Percentiles rank a stretch among this genome's conserved stretches.
These are phyloP conservation scores for Dalbergia cochinchinensis DNA, from an alignment of 306 rosid genomes.

Conservation along the genomic window DNA sequence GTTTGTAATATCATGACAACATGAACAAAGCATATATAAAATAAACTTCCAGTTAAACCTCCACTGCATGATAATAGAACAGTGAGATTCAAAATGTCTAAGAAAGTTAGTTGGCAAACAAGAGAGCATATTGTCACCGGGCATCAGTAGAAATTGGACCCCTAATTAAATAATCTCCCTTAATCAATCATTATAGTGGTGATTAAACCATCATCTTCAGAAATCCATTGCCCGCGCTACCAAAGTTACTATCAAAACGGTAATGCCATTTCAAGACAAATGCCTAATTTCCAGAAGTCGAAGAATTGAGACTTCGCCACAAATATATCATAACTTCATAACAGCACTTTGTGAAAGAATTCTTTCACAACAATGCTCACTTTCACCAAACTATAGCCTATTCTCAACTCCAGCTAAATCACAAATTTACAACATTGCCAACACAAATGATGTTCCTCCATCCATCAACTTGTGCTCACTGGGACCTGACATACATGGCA, in stretches of 20 bases:
- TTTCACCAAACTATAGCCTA: not conserved
- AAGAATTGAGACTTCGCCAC: constrained; percentile 4
- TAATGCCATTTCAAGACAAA: not conserved
- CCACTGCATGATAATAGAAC: constrained; percentile 10
- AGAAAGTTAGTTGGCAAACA: not conserved
- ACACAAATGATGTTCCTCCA: not conserved
- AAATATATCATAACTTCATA: constrained; percentile 15
- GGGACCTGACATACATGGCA: not conserved
- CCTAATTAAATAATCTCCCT: not conserved
- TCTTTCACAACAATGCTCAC: not conserved
- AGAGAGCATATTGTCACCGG: constrained; percentile 15
- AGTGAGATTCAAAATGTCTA: constrained; percentile 38
- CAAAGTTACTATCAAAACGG: not conserved
- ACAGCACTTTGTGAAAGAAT: constrained; percentile 1
- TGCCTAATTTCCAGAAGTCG: not conserved
- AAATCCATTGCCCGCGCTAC: constrained; percentile 23
- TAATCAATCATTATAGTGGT: not conserved
- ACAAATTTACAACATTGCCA: constrained; percentile 9
- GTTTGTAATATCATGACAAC: not conserved
- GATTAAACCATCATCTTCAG: constrained; percentile 24
- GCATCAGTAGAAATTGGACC: constrained; percentile 4
- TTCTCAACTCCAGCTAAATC: constrained; percentile 18
- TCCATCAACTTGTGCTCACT: constrained; percentile 15
- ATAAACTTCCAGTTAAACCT: constrained; percentile 9
- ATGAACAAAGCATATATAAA: not conserved